Percentiles rank a stretch among this genome's conserved stretches.
phyloP scores from a whole-genome alignment of 2,329 filamentous ascomycete genomes.

The Pseudocercospora cruenta region DNA sequence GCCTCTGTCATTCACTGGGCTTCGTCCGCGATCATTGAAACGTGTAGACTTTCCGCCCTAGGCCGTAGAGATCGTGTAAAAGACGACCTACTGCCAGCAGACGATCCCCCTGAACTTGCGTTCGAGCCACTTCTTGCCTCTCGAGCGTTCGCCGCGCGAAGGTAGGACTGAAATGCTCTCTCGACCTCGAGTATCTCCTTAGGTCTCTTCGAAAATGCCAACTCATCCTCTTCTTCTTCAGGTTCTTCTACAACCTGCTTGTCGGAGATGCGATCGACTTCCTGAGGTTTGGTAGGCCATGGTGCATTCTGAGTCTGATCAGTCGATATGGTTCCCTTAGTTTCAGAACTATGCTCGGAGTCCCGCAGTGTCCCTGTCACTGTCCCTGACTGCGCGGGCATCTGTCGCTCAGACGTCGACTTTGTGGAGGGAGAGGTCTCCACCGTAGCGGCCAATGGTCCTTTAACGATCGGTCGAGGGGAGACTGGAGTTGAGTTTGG shows the following conservation, averaged over 20 bases:
- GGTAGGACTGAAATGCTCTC: background rate
- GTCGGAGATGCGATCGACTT: background rate
- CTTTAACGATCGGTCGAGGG: background rate
- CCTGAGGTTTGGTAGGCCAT: background rate
- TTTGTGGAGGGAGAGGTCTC: background rate
- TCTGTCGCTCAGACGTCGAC: background rate
- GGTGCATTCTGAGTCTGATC: background rate
- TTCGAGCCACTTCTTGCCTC: background rate
- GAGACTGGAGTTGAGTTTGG: background rate
- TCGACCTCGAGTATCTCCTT: slow-evolving; percentile 2
- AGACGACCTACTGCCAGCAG: background rate
- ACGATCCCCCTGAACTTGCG: background rate
- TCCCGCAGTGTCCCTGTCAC: background rate
- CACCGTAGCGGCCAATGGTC: background rate
- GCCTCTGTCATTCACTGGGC: background rate
- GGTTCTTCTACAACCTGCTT: background rate
- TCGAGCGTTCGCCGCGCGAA: background rate
- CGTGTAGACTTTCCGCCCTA: background rate
- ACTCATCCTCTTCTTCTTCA: background rate
- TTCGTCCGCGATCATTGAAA: background rate
- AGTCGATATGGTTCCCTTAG: background rate
- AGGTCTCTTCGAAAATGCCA: background rate
- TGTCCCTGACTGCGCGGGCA: background rate
- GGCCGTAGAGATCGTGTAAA: background rate
- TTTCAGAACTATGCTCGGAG: background rate